Percentiles rank a stretch among this genome's conserved stretches.
Evolutionary conservation across 345 rosid species (phyloP).

Genomic region (Crucihimalaya himalaica): DNA sequence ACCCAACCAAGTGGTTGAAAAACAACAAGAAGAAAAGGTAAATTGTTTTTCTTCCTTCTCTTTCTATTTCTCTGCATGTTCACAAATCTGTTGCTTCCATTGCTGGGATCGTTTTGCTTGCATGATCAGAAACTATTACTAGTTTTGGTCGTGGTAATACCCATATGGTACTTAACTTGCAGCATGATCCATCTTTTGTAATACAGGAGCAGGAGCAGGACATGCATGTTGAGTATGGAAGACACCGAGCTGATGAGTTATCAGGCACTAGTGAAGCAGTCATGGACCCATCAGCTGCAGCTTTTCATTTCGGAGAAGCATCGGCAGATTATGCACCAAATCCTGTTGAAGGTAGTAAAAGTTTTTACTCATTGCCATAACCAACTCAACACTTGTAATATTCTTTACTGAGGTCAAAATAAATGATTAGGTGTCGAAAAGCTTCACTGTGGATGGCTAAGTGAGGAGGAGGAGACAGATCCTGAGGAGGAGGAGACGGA

Average conservation of each 20-base stretch:
- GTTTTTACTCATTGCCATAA: slow-evolving; percentile 1
- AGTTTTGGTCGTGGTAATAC: neutral
- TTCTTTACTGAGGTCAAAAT: neutral
- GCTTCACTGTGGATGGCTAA: slow-evolving; percentile 26
- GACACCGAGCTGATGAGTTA: slow-evolving; percentile 14
- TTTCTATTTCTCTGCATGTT: neutral
- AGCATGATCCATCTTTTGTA: slow-evolving; percentile 14
- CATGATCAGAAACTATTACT: neutral
- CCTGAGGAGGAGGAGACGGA: neutral
- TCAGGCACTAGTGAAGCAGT: slow-evolving; percentile 7
- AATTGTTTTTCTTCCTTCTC: slow-evolving; percentile 3
- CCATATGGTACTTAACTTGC: neutral
- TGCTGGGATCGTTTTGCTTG: neutral
- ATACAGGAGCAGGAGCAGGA: slow-evolving; percentile 12
- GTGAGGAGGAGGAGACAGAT: neutral
- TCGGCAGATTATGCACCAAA: neutral
- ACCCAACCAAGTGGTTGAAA: neutral
- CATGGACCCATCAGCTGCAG: slow-evolving; percentile 14
- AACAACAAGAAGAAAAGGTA: slow-evolving; percentile 3
- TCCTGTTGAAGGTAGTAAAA: slow-evolving; percentile 6
- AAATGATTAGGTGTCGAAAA: neutral
- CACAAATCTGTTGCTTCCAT: neutral
- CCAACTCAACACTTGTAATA: neutral
- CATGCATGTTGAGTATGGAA: slow-evolving; percentile 6
- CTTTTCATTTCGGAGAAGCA: slow-evolving; percentile 13